Evolutionary conservation across 2,329 filamentous ascomycete genomes (phyloP).

Genomic region (Apiospora hydei): DNA sequence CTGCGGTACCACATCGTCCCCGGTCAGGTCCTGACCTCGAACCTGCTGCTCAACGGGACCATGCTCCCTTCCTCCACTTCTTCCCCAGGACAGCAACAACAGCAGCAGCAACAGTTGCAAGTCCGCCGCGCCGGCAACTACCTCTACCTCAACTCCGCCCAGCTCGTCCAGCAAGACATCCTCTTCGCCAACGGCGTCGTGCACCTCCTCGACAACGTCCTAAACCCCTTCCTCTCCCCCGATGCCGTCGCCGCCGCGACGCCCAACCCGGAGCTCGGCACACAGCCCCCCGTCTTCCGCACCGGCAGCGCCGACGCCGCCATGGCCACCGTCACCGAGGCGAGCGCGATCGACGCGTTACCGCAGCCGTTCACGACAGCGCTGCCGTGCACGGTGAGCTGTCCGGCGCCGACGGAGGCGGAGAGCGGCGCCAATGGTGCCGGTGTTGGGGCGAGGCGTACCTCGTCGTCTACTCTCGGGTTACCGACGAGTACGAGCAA

Average conservation of each 20-base stretch:
- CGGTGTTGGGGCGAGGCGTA: background rate
- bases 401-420: constrained; percentile 43
- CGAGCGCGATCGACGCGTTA: background rate
- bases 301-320: constrained; percentile 31
- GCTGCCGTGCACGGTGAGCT: constrained; percentile 51
- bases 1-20: constrained; percentile 65
- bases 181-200: constrained; percentile 65
- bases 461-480: background rate
- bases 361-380: constrained; percentile 47
- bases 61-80: constrained; percentile 51
- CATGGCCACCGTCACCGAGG: constrained; percentile 31
- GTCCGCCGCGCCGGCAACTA: constrained; percentile 51
- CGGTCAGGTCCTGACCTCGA: constrained; percentile 60
- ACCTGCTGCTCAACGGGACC: constrained; percentile 38
- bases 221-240: constrained; percentile 46
- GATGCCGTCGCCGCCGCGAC: constrained; percentile 39
- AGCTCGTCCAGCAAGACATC: constrained; percentile 59
- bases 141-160: constrained; percentile 61
- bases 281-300: constrained; percentile 45
- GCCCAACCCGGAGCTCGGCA: constrained; percentile 47
- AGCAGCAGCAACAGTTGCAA: constrained; percentile 37
- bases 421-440: constrained; percentile 23
- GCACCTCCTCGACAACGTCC: constrained; percentile 63
- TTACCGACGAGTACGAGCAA: background rate
- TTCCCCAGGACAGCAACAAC: background rate